A percentile compares a stretch with the other conserved stretches of the same genome.
phyloP scores from a whole-genome alignment of 495 filamentous ascomycete genomes.

The Penicillium psychrofluorescens region DNA sequence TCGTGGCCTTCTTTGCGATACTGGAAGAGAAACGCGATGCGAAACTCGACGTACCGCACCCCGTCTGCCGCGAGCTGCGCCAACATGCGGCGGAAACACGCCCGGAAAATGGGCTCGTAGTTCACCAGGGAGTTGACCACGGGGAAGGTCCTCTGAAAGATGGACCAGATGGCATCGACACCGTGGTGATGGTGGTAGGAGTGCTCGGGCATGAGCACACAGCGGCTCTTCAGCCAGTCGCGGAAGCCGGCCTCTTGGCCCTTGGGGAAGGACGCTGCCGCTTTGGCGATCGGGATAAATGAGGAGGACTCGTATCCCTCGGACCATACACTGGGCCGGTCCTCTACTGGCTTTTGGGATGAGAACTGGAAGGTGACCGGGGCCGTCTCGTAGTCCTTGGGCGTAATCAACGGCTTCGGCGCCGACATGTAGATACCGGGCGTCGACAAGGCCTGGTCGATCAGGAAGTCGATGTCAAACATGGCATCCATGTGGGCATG shows the following conservation, averaged over 20 bases:
- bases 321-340: slow-evolving; percentile 51
- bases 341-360: slow-evolving; percentile 6
- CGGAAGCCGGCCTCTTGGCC: slow-evolving; percentile 65
- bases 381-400: slow-evolving; percentile 38
- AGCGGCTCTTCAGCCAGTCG: slow-evolving; percentile 69
- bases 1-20: slow-evolving; percentile 55
- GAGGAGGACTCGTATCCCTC: slow-evolving; percentile 47
- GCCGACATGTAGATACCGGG: slow-evolving; percentile 67
- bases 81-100: slow-evolving; percentile 62
- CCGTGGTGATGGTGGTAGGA: slow-evolving; percentile 74
- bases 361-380: slow-evolving; percentile 47
- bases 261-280: slow-evolving; percentile 66
- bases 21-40: slow-evolving; percentile 52
- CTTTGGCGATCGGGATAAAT: slow-evolving; percentile 51
- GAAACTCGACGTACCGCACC: slow-evolving; percentile 69
- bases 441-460: slow-evolving; percentile 62
- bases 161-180: slow-evolving; percentile 70
- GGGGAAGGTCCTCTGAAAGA: slow-evolving; percentile 64
- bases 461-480: slow-evolving; percentile 75
- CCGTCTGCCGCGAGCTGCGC: slow-evolving; percentile 65
- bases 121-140: slow-evolving; percentile 66
- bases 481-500: slow-evolving; percentile 88
- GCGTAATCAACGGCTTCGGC: slow-evolving; percentile 41
- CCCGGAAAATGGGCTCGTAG: slow-evolving; percentile 88
- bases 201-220: slow-evolving; percentile 60